Conservation (phyloP, 257 asterid genomes). For the Fraxinus pennsylvanica region DNA sequence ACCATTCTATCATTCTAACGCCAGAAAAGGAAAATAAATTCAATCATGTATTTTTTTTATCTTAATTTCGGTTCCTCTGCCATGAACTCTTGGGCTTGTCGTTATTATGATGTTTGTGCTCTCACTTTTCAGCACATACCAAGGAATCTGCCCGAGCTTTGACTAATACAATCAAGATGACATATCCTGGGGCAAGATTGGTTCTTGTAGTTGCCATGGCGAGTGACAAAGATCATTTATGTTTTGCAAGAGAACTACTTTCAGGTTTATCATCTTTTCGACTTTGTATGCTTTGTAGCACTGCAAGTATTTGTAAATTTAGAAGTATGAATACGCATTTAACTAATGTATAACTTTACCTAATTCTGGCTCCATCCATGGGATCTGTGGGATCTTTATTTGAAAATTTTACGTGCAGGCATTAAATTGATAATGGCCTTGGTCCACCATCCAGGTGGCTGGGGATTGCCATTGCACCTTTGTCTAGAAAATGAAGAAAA, state of each 20-base stretch:
- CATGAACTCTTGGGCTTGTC: slow-evolving; percentile 6
- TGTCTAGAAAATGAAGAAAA: not conserved
- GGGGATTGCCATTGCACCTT: not conserved
- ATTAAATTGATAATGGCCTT: not conserved
- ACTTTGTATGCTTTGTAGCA: slow-evolving; percentile 15
- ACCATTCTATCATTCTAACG: not conserved
- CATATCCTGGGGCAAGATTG: slow-evolving; percentile 54
- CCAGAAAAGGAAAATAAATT: not conserved
- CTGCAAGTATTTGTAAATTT: slow-evolving; percentile 13
- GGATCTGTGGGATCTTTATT: no score
- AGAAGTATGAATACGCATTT: not conserved
- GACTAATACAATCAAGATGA: slow-evolving; percentile 54
- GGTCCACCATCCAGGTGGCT: not conserved
- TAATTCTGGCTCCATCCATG: no score
- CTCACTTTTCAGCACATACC: slow-evolving; percentile 75
- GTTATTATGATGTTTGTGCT: slow-evolving; percentile 17
- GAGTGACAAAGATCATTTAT: slow-evolving; percentile 83
- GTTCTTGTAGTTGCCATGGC: slow-evolving; percentile 93
- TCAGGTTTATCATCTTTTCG: slow-evolving; percentile 54
- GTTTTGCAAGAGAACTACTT: slow-evolving; percentile 73
- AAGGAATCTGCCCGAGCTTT: slow-evolving; percentile 90
- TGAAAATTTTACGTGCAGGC: not conserved
- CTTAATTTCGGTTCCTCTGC: slow-evolving; percentile 8
- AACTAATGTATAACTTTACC: not conserved
- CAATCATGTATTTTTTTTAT: slow-evolving; percentile 17